These are phyloP conservation scores for Pyrus betulifolia DNA, from an alignment of 306 rosid genomes.

Conservation along the genomic window DNA sequence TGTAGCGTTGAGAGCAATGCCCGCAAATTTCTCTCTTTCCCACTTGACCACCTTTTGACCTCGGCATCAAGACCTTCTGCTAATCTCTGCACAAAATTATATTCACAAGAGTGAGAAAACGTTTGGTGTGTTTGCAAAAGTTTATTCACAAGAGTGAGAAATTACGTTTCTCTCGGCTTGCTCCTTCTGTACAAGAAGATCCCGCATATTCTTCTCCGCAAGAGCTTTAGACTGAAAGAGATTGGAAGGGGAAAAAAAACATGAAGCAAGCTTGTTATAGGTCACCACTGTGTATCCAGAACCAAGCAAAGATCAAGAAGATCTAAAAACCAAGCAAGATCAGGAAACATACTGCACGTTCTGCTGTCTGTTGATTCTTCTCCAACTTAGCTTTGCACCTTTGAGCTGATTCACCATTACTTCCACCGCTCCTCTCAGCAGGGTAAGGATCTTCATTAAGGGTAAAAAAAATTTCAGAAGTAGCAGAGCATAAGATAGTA, in stretches of 20 bases:
- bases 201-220: slow-evolving; percentile 86
- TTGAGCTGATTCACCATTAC: slow-evolving; percentile 54
- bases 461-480: slow-evolving; percentile 7
- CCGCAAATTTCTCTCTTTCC: slow-evolving; percentile 88
- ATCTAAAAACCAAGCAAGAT: slow-evolving; percentile 7
- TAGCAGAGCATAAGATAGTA: neutral
- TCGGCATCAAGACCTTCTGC: slow-evolving; percentile 80
- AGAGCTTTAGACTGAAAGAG: slow-evolving; percentile 76
- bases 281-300: neutral
- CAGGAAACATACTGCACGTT: slow-evolving; percentile 68
- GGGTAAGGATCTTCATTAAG: slow-evolving; percentile 31
- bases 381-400: slow-evolving; percentile 76
- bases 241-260: slow-evolving; percentile 17
- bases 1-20: slow-evolving; percentile 94
- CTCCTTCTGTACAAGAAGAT: slow-evolving; percentile 68
- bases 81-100: slow-evolving; percentile 56
- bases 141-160: neutral
- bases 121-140: neutral
- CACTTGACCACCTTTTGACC: slow-evolving; percentile 94
- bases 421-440: slow-evolving; percentile 44
- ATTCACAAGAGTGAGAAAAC: slow-evolving; percentile 19
- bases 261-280: slow-evolving; percentile 22
- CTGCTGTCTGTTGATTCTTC: slow-evolving; percentile 74
- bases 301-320: slow-evolving; percentile 5
- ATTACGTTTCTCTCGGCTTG: slow-evolving; percentile 85